A percentile compares a stretch with the other conserved stretches of the same genome.
Evolutionary conservation across 202 grass and related monocot species (phyloP).

Genomic region (Bolboschoenoplectus hybrid): DNA sequence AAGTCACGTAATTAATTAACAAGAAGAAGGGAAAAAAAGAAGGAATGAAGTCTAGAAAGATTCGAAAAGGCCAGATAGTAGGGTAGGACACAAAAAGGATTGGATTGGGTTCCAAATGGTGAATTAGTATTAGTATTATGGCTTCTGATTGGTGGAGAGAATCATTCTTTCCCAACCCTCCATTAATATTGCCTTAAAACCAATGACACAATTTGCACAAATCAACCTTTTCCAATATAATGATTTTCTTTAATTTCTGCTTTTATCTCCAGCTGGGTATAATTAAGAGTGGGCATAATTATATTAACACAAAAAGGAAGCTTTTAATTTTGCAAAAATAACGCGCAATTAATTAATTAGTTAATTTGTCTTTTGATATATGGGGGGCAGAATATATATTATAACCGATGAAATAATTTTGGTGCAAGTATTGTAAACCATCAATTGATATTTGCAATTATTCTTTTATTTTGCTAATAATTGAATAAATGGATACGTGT

Average conservation of each 20-base stretch:
- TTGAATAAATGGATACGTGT: not conserved
- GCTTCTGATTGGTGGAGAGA: slow-evolving; percentile 28
- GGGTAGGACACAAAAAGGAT: slow-evolving; percentile 17
- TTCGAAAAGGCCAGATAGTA: slow-evolving; percentile 21
- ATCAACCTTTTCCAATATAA: not conserved
- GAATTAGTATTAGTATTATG: not conserved
- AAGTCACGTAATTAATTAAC: not conserved
- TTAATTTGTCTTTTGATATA: not conserved
- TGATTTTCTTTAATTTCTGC: slow-evolving; percentile 17
- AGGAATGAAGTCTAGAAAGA: not conserved
- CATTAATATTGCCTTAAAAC: not conserved
- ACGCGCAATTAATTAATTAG: not conserved
- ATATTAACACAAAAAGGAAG: no score
- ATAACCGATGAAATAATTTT: not conserved
- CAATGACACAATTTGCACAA: slow-evolving; percentile 7
- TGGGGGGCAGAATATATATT: not conserved
- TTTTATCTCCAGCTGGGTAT: not conserved
- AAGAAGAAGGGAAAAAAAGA: not conserved
- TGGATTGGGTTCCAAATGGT: slow-evolving; percentile 20
- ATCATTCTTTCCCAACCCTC: slow-evolving; percentile 21
- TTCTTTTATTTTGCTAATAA: not conserved
- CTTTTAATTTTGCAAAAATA: no score
- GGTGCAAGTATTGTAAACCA: not conserved
- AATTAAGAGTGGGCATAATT: no score
- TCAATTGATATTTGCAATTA: not conserved